These are phyloP conservation scores for Hanseniaspora meyeri DNA, from an alignment of 805 yeast species.

Conservation along the genomic window DNA sequence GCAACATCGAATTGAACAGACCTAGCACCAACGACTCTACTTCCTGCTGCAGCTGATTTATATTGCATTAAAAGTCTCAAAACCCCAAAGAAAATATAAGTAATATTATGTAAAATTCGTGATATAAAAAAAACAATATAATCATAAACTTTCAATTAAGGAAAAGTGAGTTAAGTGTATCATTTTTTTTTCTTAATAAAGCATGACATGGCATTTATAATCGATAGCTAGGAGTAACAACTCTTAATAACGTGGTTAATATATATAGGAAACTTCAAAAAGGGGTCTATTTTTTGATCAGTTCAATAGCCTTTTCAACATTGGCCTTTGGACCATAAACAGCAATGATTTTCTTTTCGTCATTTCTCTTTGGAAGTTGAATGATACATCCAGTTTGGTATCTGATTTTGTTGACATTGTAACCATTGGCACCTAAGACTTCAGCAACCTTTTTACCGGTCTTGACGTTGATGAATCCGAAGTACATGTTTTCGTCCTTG, in stretches of 20 bases:
- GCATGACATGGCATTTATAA: too few species aligned
- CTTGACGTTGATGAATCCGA: conserved; percentile 53
- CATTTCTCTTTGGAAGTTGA: conserved; percentile 49
- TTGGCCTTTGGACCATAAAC: conserved; percentile 49
- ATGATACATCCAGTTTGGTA: conserved; percentile 44
- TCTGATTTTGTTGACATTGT: conserved; percentile 51
- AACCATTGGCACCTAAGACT: conserved; percentile 68
- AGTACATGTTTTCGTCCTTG: conserved; percentile 31
- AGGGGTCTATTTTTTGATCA: conserved; percentile 24
- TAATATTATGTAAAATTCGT: not conserved
- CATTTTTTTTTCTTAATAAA: too few species aligned
- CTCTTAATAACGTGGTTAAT: not conserved
- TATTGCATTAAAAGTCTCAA: not conserved
- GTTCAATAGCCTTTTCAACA: conserved; percentile 38
- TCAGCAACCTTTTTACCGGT: conserved; percentile 42
- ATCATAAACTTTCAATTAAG: too few species aligned
- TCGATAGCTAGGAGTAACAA: too few species aligned
- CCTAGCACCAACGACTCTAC: conserved; percentile 35
- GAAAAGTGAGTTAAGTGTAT: too few species aligned
- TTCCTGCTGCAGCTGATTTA: conserved; percentile 29
- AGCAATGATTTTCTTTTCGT: conserved; percentile 42
- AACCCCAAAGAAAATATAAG: not conserved
- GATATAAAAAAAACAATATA: not conserved
- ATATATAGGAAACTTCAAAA: conserved; percentile 5
- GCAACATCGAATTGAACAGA: conserved; percentile 31